Evolutionary conservation across 129 eudicot species (phyloP).

Genomic region (Daucus carota): DH1_v3.0 NC_030381.2:52557501-52558000

Average conservation of each 20-base stretch:
- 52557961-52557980: no score
- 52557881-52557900: not conserved
- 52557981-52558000: no score
- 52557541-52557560: not conserved
- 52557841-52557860: not conserved
- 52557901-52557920: not conserved
- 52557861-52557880: not conserved
- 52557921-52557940: no score
- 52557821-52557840: no score
- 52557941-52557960: no score
- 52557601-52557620: not conserved
- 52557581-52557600: not conserved
- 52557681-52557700: no score
- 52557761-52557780: not conserved
- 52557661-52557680: not conserved
- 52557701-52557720: no score
- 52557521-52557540: not conserved
- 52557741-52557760: not conserved
- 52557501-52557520: not conserved
- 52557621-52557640: not conserved
- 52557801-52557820: not conserved
- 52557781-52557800: not conserved
- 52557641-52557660: not conserved
- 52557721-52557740: not conserved
- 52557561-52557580: not conserved